Percentiles rank a stretch among this genome's conserved stretches.
Evolutionary conservation across 2,329 filamentous ascomycete genomes (phyloP).

Genomic region (Microsporum canis): DNA sequence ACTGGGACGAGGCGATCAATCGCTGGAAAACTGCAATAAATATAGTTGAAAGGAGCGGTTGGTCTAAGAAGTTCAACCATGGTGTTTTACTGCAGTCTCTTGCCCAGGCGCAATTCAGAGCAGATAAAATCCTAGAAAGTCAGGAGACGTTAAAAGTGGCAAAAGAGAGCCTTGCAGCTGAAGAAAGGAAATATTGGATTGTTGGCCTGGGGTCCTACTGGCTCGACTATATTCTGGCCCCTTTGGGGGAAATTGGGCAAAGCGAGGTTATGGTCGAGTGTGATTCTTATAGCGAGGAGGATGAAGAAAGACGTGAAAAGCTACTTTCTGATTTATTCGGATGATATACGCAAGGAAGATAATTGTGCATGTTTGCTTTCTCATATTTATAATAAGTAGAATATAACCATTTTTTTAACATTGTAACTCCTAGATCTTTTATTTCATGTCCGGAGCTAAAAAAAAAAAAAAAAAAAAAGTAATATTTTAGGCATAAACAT

Average conservation of each 20-base stretch:
- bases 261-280: not conserved
- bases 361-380: not conserved
- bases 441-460: not conserved
- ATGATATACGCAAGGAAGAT: not conserved
- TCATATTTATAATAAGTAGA: not conserved
- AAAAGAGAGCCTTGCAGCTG: constrained; percentile 3
- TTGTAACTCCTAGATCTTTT: constrained; percentile 5
- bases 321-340: not conserved
- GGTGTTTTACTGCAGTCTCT: constrained; percentile 12
- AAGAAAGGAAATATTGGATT: constrained; percentile 5
- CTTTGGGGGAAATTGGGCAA: not conserved
- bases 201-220: constrained; percentile 7
- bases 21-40: constrained; percentile 3
- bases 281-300: not conserved
- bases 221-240: not conserved
- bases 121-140: not conserved
- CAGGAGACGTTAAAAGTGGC: not conserved
- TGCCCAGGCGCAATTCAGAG: constrained; percentile 7
- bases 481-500: not conserved
- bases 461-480: not conserved
- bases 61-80: constrained; percentile 7
- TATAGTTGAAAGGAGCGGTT: not conserved
- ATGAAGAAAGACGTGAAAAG: not conserved
- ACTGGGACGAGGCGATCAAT: constrained; percentile 5
- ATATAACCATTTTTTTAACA: not conserved